A percentile compares a stretch with the other conserved stretches of the same genome.
phyloP scores from a whole-genome alignment of 2,329 filamentous ascomycete genomes.

The Fusarium globosum region DNA sequence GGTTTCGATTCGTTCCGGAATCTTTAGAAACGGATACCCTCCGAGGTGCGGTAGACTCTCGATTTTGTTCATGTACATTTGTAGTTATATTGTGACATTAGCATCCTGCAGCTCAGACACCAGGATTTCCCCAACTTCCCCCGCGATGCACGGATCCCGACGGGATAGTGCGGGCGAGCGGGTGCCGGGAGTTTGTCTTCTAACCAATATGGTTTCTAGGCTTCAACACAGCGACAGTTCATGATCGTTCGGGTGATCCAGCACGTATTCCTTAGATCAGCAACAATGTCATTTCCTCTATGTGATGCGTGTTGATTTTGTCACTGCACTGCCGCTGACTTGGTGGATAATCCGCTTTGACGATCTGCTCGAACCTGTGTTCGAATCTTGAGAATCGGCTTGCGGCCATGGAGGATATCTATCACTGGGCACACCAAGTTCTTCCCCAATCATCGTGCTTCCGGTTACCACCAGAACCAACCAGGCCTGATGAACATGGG shows the following conservation, averaged over 20 bases:
- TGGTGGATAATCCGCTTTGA: neutral
- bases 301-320: neutral
- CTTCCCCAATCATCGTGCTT: conserved; percentile 9
- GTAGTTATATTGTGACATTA: conserved; percentile 26
- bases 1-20: conserved; percentile 20
- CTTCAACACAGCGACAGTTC: neutral
- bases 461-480: conserved; percentile 11
- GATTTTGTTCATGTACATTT: conserved; percentile 22
- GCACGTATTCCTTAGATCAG: neutral
- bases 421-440: conserved; percentile 1
- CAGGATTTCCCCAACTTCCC: conserved; percentile 45
- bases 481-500: conserved; percentile 1
- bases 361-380: neutral
- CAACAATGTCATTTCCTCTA: neutral
- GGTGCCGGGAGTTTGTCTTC: conserved; percentile 33
- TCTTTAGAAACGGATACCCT: conserved; percentile 28
- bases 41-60: conserved; percentile 29
- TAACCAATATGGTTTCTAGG: neutral
- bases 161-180: conserved; percentile 44
- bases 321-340: neutral
- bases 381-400: neutral
- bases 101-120: conserved; percentile 32
- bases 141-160: conserved; percentile 44
- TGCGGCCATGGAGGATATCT: neutral
- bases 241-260: neutral